A percentile compares a stretch with the other conserved stretches of the same genome.
phyloP scores from a whole-genome alignment of 2,329 filamentous ascomycete genomes.

The Byssochlamys sp. region DNA sequence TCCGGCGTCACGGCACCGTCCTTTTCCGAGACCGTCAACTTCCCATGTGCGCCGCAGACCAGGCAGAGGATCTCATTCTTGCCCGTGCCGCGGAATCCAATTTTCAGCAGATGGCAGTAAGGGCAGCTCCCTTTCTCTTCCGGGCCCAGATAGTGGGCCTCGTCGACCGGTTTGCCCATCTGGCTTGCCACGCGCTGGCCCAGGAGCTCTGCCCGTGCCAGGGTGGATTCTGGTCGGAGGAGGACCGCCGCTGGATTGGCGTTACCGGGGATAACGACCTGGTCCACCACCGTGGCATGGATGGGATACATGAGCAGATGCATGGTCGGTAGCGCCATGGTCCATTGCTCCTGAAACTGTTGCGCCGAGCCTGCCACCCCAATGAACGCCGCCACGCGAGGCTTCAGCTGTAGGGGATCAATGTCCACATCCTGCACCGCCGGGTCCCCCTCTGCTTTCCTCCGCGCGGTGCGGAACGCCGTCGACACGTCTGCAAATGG shows the following conservation, averaged over 20 bases:
- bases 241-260: background rate
- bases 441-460: background rate
- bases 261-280: background rate
- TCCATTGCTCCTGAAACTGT: background rate
- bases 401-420: background rate
- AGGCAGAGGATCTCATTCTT: too few relatives aligned
- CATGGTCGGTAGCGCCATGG: background rate
- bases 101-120: background rate
- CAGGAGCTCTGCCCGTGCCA: background rate
- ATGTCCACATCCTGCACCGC: background rate
- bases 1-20: too few relatives aligned
- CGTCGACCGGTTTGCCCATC: background rate
- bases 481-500: background rate
- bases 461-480: background rate
- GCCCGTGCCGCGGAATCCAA: too few relatives aligned
- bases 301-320: background rate
- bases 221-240: background rate
- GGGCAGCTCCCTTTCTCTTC: background rate
- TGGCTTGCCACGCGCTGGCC: background rate
- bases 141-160: background rate
- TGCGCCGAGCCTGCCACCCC: background rate
- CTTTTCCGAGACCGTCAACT: too few relatives aligned
- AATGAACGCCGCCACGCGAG: background rate
- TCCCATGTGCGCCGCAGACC: too few relatives aligned
- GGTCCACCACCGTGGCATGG: background rate